These are phyloP conservation scores for Orobanche coerulescens DNA, from an alignment of 257 asterid species.

Conservation along the genomic window DNA sequence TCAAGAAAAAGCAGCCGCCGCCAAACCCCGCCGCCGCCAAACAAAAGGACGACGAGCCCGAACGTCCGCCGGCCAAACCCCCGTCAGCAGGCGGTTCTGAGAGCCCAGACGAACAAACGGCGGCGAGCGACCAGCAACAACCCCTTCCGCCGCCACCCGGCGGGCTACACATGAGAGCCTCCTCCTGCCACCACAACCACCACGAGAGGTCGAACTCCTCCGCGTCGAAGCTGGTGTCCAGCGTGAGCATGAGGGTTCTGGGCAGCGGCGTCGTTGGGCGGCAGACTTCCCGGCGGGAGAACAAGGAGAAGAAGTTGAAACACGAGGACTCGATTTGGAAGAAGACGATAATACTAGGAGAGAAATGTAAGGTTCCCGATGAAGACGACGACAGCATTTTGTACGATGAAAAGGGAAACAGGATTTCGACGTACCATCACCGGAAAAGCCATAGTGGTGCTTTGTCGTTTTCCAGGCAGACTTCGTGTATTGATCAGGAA, in stretches of 20 bases:
- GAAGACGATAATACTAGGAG: slow-evolving; percentile 82
- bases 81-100: no score
- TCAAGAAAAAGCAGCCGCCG: slow-evolving; percentile 30
- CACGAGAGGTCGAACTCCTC: slow-evolving; percentile 32
- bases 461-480: slow-evolving; percentile 23
- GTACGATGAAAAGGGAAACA: slow-evolving; percentile 63
- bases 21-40: neutral
- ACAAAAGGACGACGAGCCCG: no score
- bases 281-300: slow-evolving; percentile 12
- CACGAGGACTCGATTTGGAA: slow-evolving; percentile 86
- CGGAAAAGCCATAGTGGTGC: slow-evolving; percentile 32
- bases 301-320: slow-evolving; percentile 33
- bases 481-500: slow-evolving; percentile 1
- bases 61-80: neutral
- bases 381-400: slow-evolving; percentile 41
- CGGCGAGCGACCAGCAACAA: neutral
- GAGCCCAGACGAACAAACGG: neutral
- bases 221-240: slow-evolving; percentile 31
- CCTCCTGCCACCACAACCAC: slow-evolving; percentile 37
- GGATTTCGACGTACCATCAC: slow-evolving; percentile 51
- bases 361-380: slow-evolving; percentile 64
- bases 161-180: slow-evolving; percentile 23
- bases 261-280: slow-evolving; percentile 22
- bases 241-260: slow-evolving; percentile 45
- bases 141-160: slow-evolving; percentile 22